Conservation (phyloP, 805 yeast species). For the Candida cerambycidarum region DNA sequence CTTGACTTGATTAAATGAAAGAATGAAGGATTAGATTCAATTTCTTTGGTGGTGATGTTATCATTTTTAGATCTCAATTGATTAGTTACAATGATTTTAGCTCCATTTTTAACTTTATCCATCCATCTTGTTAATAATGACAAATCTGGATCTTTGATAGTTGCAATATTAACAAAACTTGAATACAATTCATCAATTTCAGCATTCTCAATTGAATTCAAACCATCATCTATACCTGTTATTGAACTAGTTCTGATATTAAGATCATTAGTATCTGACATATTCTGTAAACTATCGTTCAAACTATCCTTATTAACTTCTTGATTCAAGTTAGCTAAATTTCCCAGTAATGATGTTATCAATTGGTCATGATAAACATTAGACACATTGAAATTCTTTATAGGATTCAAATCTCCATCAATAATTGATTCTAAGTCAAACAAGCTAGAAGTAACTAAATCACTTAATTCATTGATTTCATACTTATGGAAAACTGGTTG, state of each 20-base stretch:
- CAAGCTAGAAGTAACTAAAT: conserved; percentile 62
- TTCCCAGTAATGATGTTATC: conserved; percentile 10
- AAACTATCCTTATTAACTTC: background rate
- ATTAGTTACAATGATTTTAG: conserved; percentile 6
- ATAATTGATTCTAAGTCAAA: conserved; percentile 68
- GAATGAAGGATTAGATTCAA: conserved; percentile 5
- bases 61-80: conserved; percentile 1
- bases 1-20: conserved; percentile 14
- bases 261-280: background rate
- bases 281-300: no score
- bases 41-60: conserved; percentile 13
- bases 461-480: conserved; percentile 81
- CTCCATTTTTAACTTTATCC: conserved; percentile 33
- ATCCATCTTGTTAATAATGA: conserved; percentile 39
- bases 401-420: conserved; percentile 44
- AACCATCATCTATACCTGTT: conserved; percentile 8
- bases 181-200: conserved; percentile 70
- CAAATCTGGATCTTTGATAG: conserved; percentile 41
- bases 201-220: conserved; percentile 27
- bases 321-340: background rate
- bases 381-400: conserved; percentile 18
- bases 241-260: conserved; percentile 14
- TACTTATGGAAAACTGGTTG: conserved; percentile 95
- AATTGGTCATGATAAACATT: conserved; percentile 8
- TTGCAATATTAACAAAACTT: conserved; percentile 60